These are phyloP conservation scores for Chlorella sp. DNA, from an alignment of 139 green algal species.

Conservation along the genomic window DNA sequence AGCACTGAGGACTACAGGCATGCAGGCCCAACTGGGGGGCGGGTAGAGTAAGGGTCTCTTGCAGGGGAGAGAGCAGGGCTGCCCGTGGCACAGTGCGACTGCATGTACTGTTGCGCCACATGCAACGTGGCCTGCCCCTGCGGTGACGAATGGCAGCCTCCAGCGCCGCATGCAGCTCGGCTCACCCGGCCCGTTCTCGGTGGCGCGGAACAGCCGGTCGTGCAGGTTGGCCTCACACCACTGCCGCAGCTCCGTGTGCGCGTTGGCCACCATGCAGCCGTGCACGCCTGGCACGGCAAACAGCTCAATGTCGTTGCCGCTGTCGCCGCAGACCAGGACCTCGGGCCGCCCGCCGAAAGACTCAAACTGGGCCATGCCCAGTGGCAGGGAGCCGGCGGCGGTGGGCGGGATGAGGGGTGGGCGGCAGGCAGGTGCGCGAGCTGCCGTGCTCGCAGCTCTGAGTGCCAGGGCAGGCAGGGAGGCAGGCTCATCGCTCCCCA, in stretches of 20 bases:
- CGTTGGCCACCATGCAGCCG: conserved; percentile 88
- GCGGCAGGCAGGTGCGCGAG: neutral
- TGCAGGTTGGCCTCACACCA: conserved; percentile 56
- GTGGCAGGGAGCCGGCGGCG: neutral
- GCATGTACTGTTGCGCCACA: too few relatives aligned
- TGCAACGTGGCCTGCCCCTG: too few relatives aligned
- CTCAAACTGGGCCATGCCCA: conserved; percentile 44
- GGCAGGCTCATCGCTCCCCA: neutral
- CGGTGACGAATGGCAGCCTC: too few relatives aligned
- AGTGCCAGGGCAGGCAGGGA: neutral
- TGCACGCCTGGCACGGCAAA: conserved; percentile 77
- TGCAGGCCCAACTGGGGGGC: too few relatives aligned
- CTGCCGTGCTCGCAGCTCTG: neutral
- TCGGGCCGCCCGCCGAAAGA: conserved; percentile 13
- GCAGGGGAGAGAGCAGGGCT: too few relatives aligned
- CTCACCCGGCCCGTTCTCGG: conserved; percentile 75
- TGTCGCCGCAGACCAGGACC: conserved; percentile 91
- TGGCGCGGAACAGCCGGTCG: conserved; percentile 58
- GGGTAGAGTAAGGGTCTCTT: too few relatives aligned
- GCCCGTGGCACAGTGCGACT: too few relatives aligned
- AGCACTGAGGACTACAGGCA: too few relatives aligned
- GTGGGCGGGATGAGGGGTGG: neutral
- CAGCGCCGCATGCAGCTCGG: too few relatives aligned
- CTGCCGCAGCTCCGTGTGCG: conserved; percentile 79
- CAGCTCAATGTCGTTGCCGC: conserved; percentile 93